Percentiles rank a stretch among this genome's conserved stretches.
Conservation (phyloP, 257 asterid genomes). For the Solanum chmielewskii region DNA sequence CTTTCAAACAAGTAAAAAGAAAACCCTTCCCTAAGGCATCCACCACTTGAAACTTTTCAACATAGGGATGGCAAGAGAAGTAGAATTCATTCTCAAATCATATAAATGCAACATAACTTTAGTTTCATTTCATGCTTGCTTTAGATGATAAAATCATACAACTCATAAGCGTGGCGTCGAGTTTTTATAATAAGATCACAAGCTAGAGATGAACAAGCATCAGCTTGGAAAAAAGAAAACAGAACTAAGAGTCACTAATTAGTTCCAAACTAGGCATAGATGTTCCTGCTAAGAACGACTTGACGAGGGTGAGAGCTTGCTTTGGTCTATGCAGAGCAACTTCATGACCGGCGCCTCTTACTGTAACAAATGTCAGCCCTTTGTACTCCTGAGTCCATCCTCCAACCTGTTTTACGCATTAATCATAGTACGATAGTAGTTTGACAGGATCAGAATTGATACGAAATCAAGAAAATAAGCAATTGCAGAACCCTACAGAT, state of each 20-base stretch:
- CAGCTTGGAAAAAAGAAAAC: not conserved
- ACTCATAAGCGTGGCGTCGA: not conserved
- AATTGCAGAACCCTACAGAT: not conserved
- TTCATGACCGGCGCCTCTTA: conserved; percentile 95
- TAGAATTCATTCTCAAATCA: not conserved
- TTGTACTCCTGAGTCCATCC: conserved; percentile 89
- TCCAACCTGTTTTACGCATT: conserved; percentile 44
- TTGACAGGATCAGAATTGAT: not conserved
- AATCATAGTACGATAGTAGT: not conserved
- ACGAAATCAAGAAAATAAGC: not conserved
- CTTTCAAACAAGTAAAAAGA: not conserved
- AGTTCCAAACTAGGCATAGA: conserved; percentile 46
- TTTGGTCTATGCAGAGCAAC: conserved; percentile 77
- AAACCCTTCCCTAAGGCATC: not conserved
- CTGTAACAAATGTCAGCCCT: conserved; percentile 69
- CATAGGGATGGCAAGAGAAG: not conserved
- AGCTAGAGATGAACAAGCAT: not conserved
- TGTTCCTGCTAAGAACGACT: conserved; percentile 51
- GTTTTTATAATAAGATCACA: not conserved
- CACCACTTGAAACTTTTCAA: not conserved
- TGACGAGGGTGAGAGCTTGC: conserved; percentile 57
- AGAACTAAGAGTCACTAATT: conserved; percentile 24
- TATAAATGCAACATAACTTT: not conserved
- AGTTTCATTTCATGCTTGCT: not conserved
- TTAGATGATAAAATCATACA: not conserved